Evolutionary conservation across 164 flowering plant genomes (phyloP), one percentile per base, ranked within the genome.

Genomic region (Dillenia suffruticosa): DNA sequence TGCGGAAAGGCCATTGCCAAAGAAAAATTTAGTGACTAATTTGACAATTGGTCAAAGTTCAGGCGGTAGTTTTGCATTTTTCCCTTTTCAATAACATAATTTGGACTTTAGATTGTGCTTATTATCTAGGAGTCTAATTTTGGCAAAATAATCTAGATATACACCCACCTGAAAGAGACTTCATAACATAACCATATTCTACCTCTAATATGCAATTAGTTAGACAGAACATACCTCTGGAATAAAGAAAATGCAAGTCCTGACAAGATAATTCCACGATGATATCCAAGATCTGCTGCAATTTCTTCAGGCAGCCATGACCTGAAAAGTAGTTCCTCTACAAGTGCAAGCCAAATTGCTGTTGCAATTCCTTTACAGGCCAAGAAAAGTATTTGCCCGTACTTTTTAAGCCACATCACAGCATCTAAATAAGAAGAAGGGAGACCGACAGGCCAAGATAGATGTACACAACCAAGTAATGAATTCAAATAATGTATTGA

Each of bases 221-320:
- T 44, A 24, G 32, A 49, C 2, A 19, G 9, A 65, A 56, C 16
- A 53, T 76, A 94, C 98, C 96, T 79, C 69, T 94, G 97, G 46
- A 75, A 67, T 59, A 90, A 49, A 46, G 98, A 68, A 72, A 94
- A 94, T 46, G 75, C 81, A 47, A 90, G 81, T 63, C 97, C 96
- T 52, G 98, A 86, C 49, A 94, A 68, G 26, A 94, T 73, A 61
- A 89, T 76, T 69, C 89, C 97, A 44, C 58, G 78, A 58, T 81
- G 77, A 78, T 83, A 83, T 44, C 97, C 97, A 63, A 84, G 76
- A 75, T 94, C 97, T 9, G 68, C 59, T 8, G 91, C 81, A 59
- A 94, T 86, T 79, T 94, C 98, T 63, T 84, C 82, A 49, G 87
- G 86, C 70, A 94, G 75, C 98, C 97, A 94, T 60, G 98, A 84